These are phyloP conservation scores for Hondaea fermentalgiana DNA, from an alignment of 108 stramenopile genomes.

Conservation along the genomic window DNA sequence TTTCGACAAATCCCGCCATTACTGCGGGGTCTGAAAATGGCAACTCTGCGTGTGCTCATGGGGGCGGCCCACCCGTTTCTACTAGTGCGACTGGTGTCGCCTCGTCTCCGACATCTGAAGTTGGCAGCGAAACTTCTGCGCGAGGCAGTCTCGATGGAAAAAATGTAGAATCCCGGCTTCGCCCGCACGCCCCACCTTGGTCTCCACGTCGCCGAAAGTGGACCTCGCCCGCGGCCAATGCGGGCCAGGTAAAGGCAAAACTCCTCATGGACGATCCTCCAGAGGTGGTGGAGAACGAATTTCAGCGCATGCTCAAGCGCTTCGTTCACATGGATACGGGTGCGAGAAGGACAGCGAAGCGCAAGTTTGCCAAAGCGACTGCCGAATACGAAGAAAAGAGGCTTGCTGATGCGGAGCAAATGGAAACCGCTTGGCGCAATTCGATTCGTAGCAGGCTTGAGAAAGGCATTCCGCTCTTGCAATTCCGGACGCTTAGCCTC, in stretches of 20 bases:
- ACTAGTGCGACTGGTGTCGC: background rate
- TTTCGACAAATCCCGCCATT: too few relatives aligned
- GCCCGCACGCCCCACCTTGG: constrained; percentile 11
- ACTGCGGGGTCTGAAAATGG: too few relatives aligned
- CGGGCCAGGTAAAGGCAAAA: background rate
- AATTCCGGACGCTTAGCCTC: background rate
- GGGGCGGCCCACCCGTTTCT: background rate
- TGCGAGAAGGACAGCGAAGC: background rate
- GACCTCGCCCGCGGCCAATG: background rate
- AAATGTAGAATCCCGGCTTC: background rate
- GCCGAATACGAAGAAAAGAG: constrained; percentile 5
- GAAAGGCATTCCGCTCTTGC: background rate
- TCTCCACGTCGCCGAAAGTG: background rate
- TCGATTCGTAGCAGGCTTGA: background rate
- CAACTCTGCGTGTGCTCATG: too few relatives aligned
- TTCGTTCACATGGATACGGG: constrained; percentile 15
- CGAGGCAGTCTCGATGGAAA: background rate
- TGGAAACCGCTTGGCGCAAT: background rate
- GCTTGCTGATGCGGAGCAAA: background rate
- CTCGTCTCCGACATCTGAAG: background rate
- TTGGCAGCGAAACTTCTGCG: background rate
- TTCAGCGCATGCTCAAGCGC: constrained; percentile 12
- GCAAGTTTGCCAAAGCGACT: constrained; percentile 16
- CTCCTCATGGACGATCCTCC: background rate
- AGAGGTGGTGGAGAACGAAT: background rate